Evolutionary conservation across 1,284 basidiomycete species (phyloP).

Genomic region (Phylloboletellus chloephorus): DNA sequence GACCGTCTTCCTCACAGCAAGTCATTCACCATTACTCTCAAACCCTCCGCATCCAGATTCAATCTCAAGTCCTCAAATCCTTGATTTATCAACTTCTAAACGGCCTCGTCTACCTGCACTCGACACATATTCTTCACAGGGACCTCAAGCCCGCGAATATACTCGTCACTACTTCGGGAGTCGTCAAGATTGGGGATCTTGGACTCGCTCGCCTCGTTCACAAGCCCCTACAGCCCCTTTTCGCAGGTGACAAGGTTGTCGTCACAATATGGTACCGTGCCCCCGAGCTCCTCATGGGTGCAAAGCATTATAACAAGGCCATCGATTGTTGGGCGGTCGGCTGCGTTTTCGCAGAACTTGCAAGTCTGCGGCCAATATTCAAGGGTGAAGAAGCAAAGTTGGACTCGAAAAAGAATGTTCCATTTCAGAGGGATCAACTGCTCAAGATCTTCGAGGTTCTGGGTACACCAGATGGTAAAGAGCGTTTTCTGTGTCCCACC

Average conservation of each 20-base stretch:
- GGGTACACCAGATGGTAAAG: slow-evolving; percentile 79
- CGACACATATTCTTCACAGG: slow-evolving; percentile 90
- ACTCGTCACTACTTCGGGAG: slow-evolving; percentile 82
- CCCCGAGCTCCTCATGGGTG: slow-evolving; percentile 90
- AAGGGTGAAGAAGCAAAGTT: slow-evolving; percentile 99
- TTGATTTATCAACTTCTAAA: slow-evolving; percentile 95
- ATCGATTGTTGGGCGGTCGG: slow-evolving; percentile 96
- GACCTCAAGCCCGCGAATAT: slow-evolving; percentile 99
- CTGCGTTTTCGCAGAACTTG: slow-evolving; percentile 93
- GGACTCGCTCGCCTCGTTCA: slow-evolving; percentile 88
- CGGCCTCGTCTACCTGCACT: slow-evolving; percentile 92
- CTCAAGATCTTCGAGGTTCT: slow-evolving; percentile 93
- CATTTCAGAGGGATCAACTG: slow-evolving; percentile 93
- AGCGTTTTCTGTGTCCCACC: neutral
- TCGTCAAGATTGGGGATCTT: slow-evolving; percentile 97
- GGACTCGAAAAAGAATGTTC: slow-evolving; percentile 87
- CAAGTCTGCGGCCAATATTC: slow-evolving; percentile 93
- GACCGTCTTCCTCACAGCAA: slow-evolving; percentile 59
- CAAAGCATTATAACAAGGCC: slow-evolving; percentile 94
- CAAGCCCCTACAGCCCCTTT: slow-evolving; percentile 80
- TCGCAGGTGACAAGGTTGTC: slow-evolving; percentile 94
- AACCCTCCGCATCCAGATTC: slow-evolving; percentile 73
- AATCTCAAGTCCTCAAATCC: slow-evolving; percentile 80
- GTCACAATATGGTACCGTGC: slow-evolving; percentile 99
- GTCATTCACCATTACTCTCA: slow-evolving; percentile 97